Conservation (phyloP, 2,329 filamentous ascomycete genomes). For the Calonectria pseudoturangicola region DNA sequence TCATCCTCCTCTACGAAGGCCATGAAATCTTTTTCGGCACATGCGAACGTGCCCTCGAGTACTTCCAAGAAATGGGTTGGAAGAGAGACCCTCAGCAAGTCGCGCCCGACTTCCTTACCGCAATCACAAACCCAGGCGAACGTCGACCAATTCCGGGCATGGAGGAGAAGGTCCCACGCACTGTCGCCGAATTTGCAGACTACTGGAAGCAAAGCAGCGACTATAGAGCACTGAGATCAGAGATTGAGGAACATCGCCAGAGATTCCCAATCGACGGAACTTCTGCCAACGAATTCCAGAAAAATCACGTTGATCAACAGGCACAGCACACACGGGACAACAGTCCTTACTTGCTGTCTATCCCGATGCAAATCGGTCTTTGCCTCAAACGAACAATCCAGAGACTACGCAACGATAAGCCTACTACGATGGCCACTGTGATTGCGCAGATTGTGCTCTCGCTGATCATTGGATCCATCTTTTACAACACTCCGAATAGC, state of each 20-base stretch:
- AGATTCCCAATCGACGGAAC: conserved; percentile 2
- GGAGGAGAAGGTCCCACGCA: conserved; percentile 8
- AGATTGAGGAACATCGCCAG: conserved; percentile 8
- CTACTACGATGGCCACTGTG: conserved; percentile 23
- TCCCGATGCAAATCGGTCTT: conserved; percentile 6
- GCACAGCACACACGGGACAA: conserved; percentile 6
- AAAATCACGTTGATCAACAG: neutral
- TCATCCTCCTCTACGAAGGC: conserved; percentile 79
- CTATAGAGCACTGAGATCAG: neutral
- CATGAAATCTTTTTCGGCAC: conserved; percentile 81
- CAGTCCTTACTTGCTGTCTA: conserved; percentile 1
- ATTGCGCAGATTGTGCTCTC: conserved; percentile 60
- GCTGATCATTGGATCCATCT: conserved; percentile 79
- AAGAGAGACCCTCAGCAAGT: conserved; percentile 74
- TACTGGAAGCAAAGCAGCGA: conserved; percentile 7
- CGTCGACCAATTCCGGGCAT: neutral
- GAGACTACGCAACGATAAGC: conserved; percentile 30
- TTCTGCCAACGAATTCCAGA: neutral
- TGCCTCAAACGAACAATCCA: conserved; percentile 22
- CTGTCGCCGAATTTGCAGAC: neutral
- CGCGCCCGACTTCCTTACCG: conserved; percentile 84
- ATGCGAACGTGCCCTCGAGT: conserved; percentile 75
- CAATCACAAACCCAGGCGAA: conserved; percentile 60
- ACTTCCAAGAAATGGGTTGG: conserved; percentile 81
- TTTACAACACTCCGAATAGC: conserved; percentile 74